These are phyloP conservation scores for Apiospora kogelbergensis DNA, from an alignment of 2,329 filamentous ascomycete genomes.

Conservation along the genomic window DNA sequence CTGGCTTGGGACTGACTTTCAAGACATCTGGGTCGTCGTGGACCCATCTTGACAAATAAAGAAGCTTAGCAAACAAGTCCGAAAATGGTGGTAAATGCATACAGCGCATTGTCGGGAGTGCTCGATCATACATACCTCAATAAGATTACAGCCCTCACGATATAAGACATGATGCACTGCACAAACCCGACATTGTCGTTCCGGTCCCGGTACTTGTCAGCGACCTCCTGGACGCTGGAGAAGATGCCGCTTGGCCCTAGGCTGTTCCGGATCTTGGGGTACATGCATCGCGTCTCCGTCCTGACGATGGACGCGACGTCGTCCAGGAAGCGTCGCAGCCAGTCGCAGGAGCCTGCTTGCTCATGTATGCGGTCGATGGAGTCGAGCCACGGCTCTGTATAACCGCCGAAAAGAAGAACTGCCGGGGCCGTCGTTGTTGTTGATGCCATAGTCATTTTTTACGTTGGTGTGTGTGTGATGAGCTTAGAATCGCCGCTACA, in stretches of 20 bases:
- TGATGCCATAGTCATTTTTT: no score
- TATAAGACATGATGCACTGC: not conserved
- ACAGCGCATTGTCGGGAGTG: no score
- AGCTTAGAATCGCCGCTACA: no score
- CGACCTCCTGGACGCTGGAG: not conserved
- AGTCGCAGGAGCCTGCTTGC: not conserved
- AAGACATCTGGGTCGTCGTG: no score
- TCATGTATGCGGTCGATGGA: not conserved
- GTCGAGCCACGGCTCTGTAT: not conserved
- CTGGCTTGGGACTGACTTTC: no score
- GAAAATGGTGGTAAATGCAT: no score
- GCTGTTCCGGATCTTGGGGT: not conserved
- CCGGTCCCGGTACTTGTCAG: not conserved
- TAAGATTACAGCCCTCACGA: not conserved
- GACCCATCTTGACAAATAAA: no score
- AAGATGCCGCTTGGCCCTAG: not conserved
- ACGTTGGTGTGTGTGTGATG: no score
- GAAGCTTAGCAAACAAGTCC: no score
- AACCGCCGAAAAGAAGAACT: not conserved
- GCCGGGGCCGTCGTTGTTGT: no score
- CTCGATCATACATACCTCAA: not conserved
- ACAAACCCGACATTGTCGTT: not conserved
- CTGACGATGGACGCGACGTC: not conserved
- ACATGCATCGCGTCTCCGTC: not conserved
- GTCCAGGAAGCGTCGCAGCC: not conserved